Percentiles rank a stretch among this genome's conserved stretches.
Conservation (phyloP, 169 alveolate species). For the Theileria equi region DNA sequence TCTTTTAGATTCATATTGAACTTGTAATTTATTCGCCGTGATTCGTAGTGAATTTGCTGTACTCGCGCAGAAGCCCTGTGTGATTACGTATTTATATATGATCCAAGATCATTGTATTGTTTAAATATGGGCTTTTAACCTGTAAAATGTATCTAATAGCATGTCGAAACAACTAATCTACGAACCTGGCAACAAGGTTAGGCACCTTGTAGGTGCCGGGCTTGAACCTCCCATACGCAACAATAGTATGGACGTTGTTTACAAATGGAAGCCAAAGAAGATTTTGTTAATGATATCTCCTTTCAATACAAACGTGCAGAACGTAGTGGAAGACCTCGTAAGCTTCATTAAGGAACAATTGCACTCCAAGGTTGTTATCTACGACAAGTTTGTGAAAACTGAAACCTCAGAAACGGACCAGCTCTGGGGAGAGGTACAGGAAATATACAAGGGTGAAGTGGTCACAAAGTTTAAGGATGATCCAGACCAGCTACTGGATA, state of each 20-base stretch:
- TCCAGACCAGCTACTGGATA: slow-evolving; percentile 5
- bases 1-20: no score
- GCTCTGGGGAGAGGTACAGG: slow-evolving; percentile 55
- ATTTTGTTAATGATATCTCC: slow-evolving; percentile 37
- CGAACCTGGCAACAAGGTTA: neutral
- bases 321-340: slow-evolving; percentile 20
- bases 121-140: no score
- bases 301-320: slow-evolving; percentile 8
- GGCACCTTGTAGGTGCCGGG: neutral
- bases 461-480: neutral
- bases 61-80: no score
- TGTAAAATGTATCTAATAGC: no score
- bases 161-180: neutral
- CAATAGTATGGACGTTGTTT: slow-evolving; percentile 27
- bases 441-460: slow-evolving; percentile 1
- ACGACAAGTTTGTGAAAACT: slow-evolving; percentile 37
- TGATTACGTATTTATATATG: no score
- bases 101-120: no score
- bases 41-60: no score
- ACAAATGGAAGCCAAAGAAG: slow-evolving; percentile 37
- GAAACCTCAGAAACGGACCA: slow-evolving; percentile 34
- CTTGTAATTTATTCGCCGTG: no score
- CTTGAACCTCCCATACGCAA: slow-evolving; percentile 1
- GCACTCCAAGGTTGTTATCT: slow-evolving; percentile 26
- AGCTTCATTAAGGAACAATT: slow-evolving; percentile 19